Base-by-base conservation (phyloP, 2,329 filamentous ascomycete genomes). In the Apiospora hydei region DNA sequence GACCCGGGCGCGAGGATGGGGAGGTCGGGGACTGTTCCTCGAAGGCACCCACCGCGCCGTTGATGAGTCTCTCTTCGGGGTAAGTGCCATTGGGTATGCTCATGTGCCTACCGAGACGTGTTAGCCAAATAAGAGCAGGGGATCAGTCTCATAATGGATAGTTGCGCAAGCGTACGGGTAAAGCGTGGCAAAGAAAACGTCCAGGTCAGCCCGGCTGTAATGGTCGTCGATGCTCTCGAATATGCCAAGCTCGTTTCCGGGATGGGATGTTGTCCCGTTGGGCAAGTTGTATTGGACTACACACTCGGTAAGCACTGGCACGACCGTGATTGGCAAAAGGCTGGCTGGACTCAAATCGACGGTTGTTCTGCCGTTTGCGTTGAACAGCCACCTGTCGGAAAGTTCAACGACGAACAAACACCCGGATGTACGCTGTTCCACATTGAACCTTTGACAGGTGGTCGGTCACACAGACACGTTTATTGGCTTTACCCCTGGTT, bases 171-270 rank as follows among this genome's bases (percentile, higher is more conserved):
- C 81, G 8, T 75, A 78, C 49, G 76, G 77, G 51, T 77, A 76
- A 11, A 74, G 73, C 16, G 71, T 74, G 10, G 66, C 69, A 71
- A 81, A 81, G 75, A 81, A 83, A 3, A 77, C 73, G 64, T 82
- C 75, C 51, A 84, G 77, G 71, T 84, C 82, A 10, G 71, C 44
- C 47, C 79, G 78, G 71, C 81, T 80, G 26, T 80, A 79, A 71
- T 83, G 84, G 64, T 79, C 79, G 67, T 83, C 82, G 26, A 81
- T 74, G 24, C 81, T 79, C 72, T 84, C 81, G 51, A 77, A 78
- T n/a, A 78, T 74, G n/a, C 77, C 77, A 18, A 78, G 75, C 53
- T 77, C 72, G 71, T 78, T 78, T 43, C 77, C 77, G 3, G 74
- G 69, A 5, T 69, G 66, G 21, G 73, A 73, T 2, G 73, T 73